phyloP scores from a whole-genome alignment of 192 early-diverging fungal genomes.

The Coemansia sp. region DNA sequence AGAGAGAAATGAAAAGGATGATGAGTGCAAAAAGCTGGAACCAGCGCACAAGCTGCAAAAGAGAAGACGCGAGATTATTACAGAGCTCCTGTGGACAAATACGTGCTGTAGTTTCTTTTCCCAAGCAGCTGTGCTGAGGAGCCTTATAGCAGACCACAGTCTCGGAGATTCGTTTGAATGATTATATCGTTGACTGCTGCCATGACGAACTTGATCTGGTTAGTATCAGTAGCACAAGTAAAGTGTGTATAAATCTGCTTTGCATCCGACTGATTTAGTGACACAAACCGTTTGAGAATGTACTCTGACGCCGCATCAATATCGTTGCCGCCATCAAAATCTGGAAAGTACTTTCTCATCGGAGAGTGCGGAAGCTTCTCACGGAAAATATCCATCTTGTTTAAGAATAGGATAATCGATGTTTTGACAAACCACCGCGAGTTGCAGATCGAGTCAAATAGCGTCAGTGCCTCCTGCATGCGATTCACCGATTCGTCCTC shows the following conservation, averaged over 20 bases:
- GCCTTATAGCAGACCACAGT: slow-evolving; percentile 72
- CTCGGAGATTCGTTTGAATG: slow-evolving; percentile 79
- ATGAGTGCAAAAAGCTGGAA: not conserved
- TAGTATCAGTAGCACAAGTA: slow-evolving; percentile 84
- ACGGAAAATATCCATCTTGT: slow-evolving; percentile 96
- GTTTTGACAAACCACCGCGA: slow-evolving; percentile 95
- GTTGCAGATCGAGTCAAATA: slow-evolving; percentile 98
- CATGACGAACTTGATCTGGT: slow-evolving; percentile 88
- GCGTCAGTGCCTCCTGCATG: slow-evolving; percentile 92
- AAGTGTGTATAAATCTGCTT: slow-evolving; percentile 89
- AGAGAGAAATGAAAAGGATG: not conserved
- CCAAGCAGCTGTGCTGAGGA: not conserved
- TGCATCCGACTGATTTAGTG: slow-evolving; percentile 71
- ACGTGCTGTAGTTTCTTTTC: not conserved
- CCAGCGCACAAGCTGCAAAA: not conserved
- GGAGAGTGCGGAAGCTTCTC: slow-evolving; percentile 84
- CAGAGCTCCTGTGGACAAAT: not conserved
- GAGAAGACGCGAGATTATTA: not conserved
- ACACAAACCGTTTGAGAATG: slow-evolving; percentile 77
- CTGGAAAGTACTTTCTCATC: slow-evolving; percentile 85
- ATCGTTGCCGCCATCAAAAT: slow-evolving; percentile 76
- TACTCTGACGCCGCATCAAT: slow-evolving; percentile 78
- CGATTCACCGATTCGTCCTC: slow-evolving; percentile 97
- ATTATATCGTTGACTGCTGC: slow-evolving; percentile 88
- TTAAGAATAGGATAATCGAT: slow-evolving; percentile 97